Conservation (phyloP, 2,329 filamentous ascomycete genomes). For the Penicillium griseofulvum region DNA sequence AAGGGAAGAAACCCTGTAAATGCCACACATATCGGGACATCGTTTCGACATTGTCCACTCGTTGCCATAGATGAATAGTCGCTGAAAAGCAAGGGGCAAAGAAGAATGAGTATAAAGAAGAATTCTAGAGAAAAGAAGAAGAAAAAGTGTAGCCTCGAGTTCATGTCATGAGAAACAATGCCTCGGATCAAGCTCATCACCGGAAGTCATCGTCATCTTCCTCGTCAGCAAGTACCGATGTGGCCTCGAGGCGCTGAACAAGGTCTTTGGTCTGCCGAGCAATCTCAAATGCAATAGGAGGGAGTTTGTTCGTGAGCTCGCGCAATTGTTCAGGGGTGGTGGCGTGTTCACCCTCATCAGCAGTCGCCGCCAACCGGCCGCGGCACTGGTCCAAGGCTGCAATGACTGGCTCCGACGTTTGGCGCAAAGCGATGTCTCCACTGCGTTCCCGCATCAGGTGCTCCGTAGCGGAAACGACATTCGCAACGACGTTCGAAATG, state of each 20-base stretch:
- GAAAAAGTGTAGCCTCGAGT: neutral
- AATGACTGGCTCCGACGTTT: constrained; percentile 43
- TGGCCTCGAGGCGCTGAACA: constrained; percentile 49
- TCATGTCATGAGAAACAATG: neutral
- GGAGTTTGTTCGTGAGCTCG: constrained; percentile 67
- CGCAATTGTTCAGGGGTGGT: constrained; percentile 51
- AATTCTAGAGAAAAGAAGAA: constrained; percentile 4
- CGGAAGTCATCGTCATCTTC: constrained; percentile 45
- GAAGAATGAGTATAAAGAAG: constrained; percentile 10
- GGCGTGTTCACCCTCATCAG: constrained; percentile 60
- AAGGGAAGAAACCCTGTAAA: constrained; percentile 12
- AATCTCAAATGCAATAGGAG: constrained; percentile 83
- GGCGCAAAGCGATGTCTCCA: constrained; percentile 49
- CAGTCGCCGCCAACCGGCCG: constrained; percentile 63
- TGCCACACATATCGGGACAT: constrained; percentile 22
- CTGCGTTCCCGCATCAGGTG: constrained; percentile 51
- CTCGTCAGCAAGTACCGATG: constrained; percentile 28
- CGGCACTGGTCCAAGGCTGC: constrained; percentile 59
- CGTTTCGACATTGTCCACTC: constrained; percentile 28
- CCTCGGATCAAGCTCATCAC: constrained; percentile 20
- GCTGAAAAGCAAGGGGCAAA: constrained; percentile 24
- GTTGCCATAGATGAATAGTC: constrained; percentile 24
- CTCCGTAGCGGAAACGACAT: constrained; percentile 66
- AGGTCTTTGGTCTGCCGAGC: constrained; percentile 78
- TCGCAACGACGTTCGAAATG: constrained; percentile 68